These are phyloP conservation scores for Solanum pennellii DNA, from an alignment of 257 asterid genomes.

Conservation along the genomic window DNA sequence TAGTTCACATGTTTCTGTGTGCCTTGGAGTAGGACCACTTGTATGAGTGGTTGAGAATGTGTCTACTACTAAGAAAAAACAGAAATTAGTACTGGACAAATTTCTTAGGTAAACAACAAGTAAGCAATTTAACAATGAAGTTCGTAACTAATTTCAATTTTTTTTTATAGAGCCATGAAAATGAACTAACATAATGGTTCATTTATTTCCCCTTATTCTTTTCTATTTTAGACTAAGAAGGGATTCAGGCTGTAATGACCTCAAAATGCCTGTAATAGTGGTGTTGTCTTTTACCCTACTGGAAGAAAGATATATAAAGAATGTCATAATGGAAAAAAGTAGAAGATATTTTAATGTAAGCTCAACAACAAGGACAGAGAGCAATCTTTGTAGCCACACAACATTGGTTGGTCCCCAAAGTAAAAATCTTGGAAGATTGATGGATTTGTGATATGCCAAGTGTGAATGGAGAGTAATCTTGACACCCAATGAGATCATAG, in stretches of 20 bases:
- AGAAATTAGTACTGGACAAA: neutral
- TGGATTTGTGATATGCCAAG: neutral
- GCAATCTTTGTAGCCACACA: neutral
- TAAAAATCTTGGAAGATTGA: neutral
- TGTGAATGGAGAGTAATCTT: neutral
- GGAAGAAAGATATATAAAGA: neutral
- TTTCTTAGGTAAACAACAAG: neutral
- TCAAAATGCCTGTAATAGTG: neutral
- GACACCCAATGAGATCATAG: neutral
- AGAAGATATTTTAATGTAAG: neutral
- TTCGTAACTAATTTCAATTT: neutral
- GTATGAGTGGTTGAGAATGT: neutral
- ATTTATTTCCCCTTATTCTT: neutral
- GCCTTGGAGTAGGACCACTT: neutral
- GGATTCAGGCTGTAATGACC: neutral
- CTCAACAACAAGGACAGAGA: neutral
- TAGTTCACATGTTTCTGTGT: neutral
- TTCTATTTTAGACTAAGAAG: neutral
- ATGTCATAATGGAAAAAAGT: neutral
- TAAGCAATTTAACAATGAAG: neutral
- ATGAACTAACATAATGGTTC: neutral
- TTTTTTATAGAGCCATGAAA: neutral
- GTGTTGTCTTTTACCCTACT: neutral
- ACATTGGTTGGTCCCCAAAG: neutral
- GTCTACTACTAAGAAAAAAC: neutral